Evolutionary conservation across 345 rosid genomes (phyloP).

Genomic region (Carallia pectinifolia): DNA sequence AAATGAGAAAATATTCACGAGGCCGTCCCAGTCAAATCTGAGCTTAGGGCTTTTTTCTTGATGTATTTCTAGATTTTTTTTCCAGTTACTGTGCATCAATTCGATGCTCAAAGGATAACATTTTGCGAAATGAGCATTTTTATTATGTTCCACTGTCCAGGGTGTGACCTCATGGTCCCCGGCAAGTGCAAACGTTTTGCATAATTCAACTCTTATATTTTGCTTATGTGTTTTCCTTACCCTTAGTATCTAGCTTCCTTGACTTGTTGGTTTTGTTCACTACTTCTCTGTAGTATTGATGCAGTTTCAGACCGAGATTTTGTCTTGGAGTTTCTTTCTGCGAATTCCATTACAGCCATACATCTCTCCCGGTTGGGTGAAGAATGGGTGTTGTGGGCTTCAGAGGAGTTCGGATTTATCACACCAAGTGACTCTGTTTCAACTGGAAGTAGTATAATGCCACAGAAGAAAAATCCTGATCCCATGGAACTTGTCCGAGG

Average conservation of each 20-base stretch:
- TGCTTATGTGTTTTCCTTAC: neutral
- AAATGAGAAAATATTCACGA: neutral
- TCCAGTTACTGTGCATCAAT: neutral
- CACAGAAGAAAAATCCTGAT: constrained; percentile 98
- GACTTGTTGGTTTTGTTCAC: constrained; percentile 13
- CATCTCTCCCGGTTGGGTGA: constrained; percentile 97
- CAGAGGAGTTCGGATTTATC: constrained; percentile 91
- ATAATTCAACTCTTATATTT: neutral
- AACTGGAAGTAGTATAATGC: constrained; percentile 98
- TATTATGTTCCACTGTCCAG: neutral
- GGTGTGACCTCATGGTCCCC: neutral
- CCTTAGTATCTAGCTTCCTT: neutral
- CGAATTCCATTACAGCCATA: constrained; percentile 70
- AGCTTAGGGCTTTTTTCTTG: neutral
- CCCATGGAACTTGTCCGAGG: constrained; percentile 98
- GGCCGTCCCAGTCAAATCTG: too few relatives aligned
- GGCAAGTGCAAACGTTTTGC: neutral
- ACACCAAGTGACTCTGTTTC: constrained; percentile 89
- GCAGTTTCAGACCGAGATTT: constrained; percentile 97
- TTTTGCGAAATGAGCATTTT: neutral
- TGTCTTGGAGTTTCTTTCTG: constrained; percentile 72
- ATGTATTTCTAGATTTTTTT: neutral
- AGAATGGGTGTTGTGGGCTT: constrained; percentile 98
- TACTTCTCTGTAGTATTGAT: constrained; percentile 59
- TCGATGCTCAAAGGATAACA: neutral